Evolutionary conservation across 371 early-diverging fungal genomes (phyloP).

Genomic region (Saksenaea oblongispora): DNA sequence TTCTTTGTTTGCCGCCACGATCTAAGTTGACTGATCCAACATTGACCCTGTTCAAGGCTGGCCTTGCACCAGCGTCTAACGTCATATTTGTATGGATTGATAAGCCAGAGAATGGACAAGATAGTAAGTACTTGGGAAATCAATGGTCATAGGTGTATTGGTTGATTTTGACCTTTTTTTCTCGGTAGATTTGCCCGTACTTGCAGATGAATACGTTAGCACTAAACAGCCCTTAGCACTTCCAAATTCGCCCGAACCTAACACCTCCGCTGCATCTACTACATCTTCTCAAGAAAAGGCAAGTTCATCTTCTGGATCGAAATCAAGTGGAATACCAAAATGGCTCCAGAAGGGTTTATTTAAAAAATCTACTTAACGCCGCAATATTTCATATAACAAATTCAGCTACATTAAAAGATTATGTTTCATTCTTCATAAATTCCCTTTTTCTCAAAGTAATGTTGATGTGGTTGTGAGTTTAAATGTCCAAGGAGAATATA

Average conservation of each 20-base stretch:
- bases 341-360: constrained; percentile 54
- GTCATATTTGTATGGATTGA: constrained; percentile 51
- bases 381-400: too few relatives aligned
- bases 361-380: constrained; percentile 26
- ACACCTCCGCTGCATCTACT: constrained; percentile 6
- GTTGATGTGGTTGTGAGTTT: too few relatives aligned
- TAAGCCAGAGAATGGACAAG: constrained; percentile 14
- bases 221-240: constrained; percentile 31
- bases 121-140: constrained; percentile 22
- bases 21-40: constrained; percentile 39
- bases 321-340: constrained; percentile 37
- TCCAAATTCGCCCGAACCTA: constrained; percentile 7
- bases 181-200: constrained; percentile 12
- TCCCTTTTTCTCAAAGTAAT: too few relatives aligned
- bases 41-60: constrained; percentile 44
- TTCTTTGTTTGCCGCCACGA: constrained; percentile 49
- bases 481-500: too few relatives aligned
- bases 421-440: too few relatives aligned
- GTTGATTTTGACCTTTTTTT: background rate
- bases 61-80: constrained; percentile 49
- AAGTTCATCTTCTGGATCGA: constrained; percentile 3
- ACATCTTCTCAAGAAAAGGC: constrained; percentile 12
- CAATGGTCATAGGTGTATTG: background rate
- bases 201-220: constrained; percentile 29
- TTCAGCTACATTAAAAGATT: too few relatives aligned